Percentiles rank a stretch among this genome's conserved stretches.
Evolutionary conservation across 495 filamentous ascomycete species (phyloP).

Genomic region (Trypethelium eluteriae): DNA sequence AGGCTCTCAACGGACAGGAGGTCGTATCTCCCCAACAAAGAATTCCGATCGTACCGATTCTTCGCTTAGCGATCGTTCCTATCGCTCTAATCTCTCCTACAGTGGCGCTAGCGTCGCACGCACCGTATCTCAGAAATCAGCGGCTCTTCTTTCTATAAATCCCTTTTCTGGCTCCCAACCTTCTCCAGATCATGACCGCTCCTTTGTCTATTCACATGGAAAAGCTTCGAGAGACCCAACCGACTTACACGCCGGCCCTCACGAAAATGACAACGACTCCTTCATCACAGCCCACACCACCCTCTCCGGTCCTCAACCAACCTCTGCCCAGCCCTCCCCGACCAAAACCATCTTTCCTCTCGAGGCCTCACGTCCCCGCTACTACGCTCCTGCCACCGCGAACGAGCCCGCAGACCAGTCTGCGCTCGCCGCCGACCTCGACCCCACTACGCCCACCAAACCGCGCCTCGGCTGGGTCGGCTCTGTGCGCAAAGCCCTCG

Average conservation of each 20-base stretch:
- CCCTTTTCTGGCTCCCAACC: slow-evolving; percentile 14
- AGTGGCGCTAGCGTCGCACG: slow-evolving; percentile 15
- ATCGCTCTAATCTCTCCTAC: slow-evolving; percentile 32
- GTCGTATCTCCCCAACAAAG: slow-evolving; percentile 42
- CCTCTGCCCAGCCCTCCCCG: slow-evolving; percentile 43
- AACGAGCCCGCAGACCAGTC: slow-evolving; percentile 53
- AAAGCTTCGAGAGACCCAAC: slow-evolving; percentile 14
- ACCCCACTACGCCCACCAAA: slow-evolving; percentile 22
- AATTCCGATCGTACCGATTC: slow-evolving; percentile 48
- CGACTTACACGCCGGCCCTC: not conserved
- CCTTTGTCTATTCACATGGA: slow-evolving; percentile 10
- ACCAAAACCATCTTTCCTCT: slow-evolving; percentile 28
- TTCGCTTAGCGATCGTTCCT: slow-evolving; percentile 47
- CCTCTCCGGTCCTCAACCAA: slow-evolving; percentile 58
- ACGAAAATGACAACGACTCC: slow-evolving; percentile 43
- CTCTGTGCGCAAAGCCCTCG: slow-evolving; percentile 2
- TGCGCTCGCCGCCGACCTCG: slow-evolving; percentile 28
- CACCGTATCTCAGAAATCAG: slow-evolving; percentile 19
- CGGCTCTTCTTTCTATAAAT: slow-evolving; percentile 9
- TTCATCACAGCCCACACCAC: slow-evolving; percentile 61
- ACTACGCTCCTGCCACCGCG: not conserved
- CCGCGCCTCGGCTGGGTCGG: slow-evolving; percentile 14
- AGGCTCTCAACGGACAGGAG: slow-evolving; percentile 33
- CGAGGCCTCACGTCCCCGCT: slow-evolving; percentile 15
- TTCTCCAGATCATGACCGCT: slow-evolving; percentile 26